Evolutionary conservation across 192 early-diverging fungal genomes (phyloP), one percentile per base, ranked within the genome.

Genomic region (Podila epicladia): DNA sequence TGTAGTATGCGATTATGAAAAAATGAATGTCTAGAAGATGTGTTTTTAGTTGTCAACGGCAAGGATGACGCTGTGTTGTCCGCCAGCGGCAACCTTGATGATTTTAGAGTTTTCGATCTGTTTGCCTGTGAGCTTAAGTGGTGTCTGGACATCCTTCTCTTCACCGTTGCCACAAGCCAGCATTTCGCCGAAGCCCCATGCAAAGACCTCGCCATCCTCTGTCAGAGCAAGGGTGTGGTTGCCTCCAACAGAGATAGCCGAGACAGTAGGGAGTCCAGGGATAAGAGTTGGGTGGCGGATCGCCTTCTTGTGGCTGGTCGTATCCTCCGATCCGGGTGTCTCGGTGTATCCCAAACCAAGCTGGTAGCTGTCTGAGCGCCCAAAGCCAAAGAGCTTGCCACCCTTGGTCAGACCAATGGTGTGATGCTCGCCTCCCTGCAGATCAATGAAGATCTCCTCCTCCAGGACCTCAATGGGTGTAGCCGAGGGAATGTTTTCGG

Each of bases 121-220:
- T 53, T 94, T 86, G 5, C 94, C 92, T 53, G 89, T 77, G 31
- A 92, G 73, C 33, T 90, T 87, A 20, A 72, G 71, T 17, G 93
- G 93, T 55, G 70, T 80, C 37, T 85, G 73, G 13, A 92, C 92
- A 75, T 98, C 95, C 59, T 89, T 88, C 62, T 91, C 93, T 55
- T 88, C 88, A 31, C 90, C 93, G 67, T 94, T 97, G 32, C 93
- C 93, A 37, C 96, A 89, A 71, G 94, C 94, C 8, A 92, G 88
- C 85, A 91, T 91, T 62, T 95, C 94, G 49, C 94, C 95, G 74
- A 92, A 97, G n/a, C 97, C 97, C 96, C 97, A 98, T 12, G 92
- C 82, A 71, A 93, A 97, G 12, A 93, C 87, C 8, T 86, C 74
- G 55, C 91, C 91, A 41, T 89, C 88, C 41, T 69, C 45, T 1